A percentile compares a stretch with the other conserved stretches of the same genome.
phyloP scores from a whole-genome alignment of 768 basidiomycete genomes.

The Termitomyces sp. region DNA sequence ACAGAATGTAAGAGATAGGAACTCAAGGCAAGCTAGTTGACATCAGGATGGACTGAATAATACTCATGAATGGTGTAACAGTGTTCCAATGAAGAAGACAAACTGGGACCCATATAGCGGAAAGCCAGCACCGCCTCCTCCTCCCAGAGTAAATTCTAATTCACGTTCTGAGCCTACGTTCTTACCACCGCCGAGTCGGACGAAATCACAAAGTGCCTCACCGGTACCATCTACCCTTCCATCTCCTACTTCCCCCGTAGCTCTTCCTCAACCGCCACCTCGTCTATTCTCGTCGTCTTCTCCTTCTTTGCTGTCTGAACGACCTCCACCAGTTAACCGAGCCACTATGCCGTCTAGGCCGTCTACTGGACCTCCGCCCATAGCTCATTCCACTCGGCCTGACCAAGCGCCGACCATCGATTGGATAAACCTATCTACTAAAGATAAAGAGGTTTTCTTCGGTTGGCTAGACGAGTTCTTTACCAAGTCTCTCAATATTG shows the following conservation, averaged over 20 bases:
- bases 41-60: not conserved
- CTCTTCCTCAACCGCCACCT: slow-evolving; percentile 18
- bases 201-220: slow-evolving; percentile 6
- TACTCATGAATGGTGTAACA: slow-evolving; percentile 16
- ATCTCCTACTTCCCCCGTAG: slow-evolving; percentile 6
- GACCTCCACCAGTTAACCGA: slow-evolving; percentile 29
- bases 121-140: slow-evolving; percentile 46
- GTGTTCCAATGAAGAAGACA: slow-evolving; percentile 54
- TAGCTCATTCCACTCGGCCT: slow-evolving; percentile 29
- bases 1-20: slow-evolving; percentile 52
- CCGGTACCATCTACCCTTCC: slow-evolving; percentile 12
- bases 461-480: slow-evolving; percentile 83
- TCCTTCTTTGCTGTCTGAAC: not conserved
- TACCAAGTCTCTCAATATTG: slow-evolving; percentile 35
- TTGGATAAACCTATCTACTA: slow-evolving; percentile 62
- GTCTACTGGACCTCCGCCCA: slow-evolving; percentile 26
- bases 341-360: slow-evolving; percentile 16
- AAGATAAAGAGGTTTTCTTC: slow-evolving; percentile 74
- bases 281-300: slow-evolving; percentile 5
- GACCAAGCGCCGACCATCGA: slow-evolving; percentile 38
- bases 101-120: slow-evolving; percentile 64
- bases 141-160: slow-evolving; percentile 31
- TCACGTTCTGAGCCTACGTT: slow-evolving; percentile 24
- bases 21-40: slow-evolving; percentile 35
- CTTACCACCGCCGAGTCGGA: slow-evolving; percentile 18